phyloP scores from a whole-genome alignment of 345 rosid genomes.

The Bruguiera sexangula region DNA sequence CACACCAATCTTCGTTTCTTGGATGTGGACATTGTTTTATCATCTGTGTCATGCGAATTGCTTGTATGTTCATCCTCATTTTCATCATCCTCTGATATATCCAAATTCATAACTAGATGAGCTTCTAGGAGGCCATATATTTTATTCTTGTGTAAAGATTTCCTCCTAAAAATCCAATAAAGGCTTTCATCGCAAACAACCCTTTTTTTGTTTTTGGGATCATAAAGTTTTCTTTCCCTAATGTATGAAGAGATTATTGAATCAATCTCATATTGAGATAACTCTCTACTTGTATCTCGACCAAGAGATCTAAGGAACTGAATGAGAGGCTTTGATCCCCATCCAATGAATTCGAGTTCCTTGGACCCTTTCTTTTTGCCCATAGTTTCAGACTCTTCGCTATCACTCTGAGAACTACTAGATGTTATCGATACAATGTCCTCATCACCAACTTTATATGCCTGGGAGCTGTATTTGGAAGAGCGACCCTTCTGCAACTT shows the following conservation, averaged over 20 bases:
- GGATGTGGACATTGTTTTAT: conserved; percentile 1
- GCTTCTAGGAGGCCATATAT: conserved; percentile 31
- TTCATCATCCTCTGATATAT: conserved; percentile 22
- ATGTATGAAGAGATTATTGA: conserved; percentile 35
- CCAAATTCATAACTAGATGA: conserved; percentile 38
- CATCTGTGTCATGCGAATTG: conserved; percentile 19
- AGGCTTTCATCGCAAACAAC: conserved; percentile 45
- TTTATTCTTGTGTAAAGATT: conserved; percentile 22
- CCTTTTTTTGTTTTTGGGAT: conserved; percentile 27
- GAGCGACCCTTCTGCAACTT: conserved; percentile 11
- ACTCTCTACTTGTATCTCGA: conserved; percentile 34
- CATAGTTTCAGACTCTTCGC: conserved; percentile 6
- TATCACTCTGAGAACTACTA: conserved; percentile 22
- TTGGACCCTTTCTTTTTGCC: conserved; percentile 20
- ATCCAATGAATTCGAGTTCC: conserved; percentile 32
- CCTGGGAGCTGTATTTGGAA: background rate
- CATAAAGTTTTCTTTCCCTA: conserved; percentile 27
- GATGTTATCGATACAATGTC: background rate
- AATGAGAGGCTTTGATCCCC: conserved; percentile 55
- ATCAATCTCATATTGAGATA: conserved; percentile 33
- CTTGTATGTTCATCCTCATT: conserved; percentile 16
- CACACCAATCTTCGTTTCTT: conserved; percentile 33
- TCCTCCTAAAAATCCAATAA: conserved; percentile 42
- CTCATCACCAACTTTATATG: conserved; percentile 3
- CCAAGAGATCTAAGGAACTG: conserved; percentile 47